Percentiles rank a stretch among this genome's conserved stretches.
phyloP scores from a whole-genome alignment of 1,284 basidiomycete species.

The Fomitopsis palustris region DNA sequence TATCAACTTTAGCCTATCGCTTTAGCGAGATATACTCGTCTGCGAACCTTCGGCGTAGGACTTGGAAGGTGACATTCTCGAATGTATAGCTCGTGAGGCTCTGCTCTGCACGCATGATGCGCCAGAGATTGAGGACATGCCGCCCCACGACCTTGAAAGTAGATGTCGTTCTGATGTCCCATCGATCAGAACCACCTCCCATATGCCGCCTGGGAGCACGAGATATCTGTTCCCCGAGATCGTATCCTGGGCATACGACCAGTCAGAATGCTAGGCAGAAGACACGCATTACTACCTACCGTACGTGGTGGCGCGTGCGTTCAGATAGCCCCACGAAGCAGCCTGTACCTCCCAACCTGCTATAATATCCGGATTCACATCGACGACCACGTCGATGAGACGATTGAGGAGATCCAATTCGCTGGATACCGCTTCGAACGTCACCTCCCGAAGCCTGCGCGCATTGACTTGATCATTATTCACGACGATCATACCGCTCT shows the following conservation, averaged over 20 bases:
- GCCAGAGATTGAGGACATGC: slow-evolving; percentile 92
- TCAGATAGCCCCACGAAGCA: slow-evolving; percentile 89
- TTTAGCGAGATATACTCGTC: not conserved
- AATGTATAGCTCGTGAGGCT: slow-evolving; percentile 82
- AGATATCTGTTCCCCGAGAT: slow-evolving; percentile 65
- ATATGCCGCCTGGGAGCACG: slow-evolving; percentile 51
- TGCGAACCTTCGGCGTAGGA: slow-evolving; percentile 67
- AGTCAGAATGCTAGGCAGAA: slow-evolving; percentile 4
- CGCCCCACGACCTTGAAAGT: slow-evolving; percentile 85
- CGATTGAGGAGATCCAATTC: slow-evolving; percentile 86
- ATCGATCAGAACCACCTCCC: slow-evolving; percentile 54
- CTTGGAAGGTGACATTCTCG: slow-evolving; percentile 85
- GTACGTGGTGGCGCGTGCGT: slow-evolving; percentile 61
- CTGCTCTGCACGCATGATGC: slow-evolving; percentile 86
- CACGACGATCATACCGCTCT: slow-evolving; percentile 64
- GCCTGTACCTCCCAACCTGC: slow-evolving; percentile 91
- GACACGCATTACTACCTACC: slow-evolving; percentile 38
- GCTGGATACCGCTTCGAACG: slow-evolving; percentile 54
- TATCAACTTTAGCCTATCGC: not conserved
- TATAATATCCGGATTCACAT: slow-evolving; percentile 89
- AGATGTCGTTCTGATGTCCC: slow-evolving; percentile 75
- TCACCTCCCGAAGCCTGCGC: slow-evolving; percentile 40
- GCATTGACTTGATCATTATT: slow-evolving; percentile 36
- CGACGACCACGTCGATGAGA: slow-evolving; percentile 72
- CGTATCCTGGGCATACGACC: slow-evolving; percentile 49